Base-by-base conservation (phyloP, 371 early-diverging fungal genomes). In the Rhizopus arrhizus region DNA sequence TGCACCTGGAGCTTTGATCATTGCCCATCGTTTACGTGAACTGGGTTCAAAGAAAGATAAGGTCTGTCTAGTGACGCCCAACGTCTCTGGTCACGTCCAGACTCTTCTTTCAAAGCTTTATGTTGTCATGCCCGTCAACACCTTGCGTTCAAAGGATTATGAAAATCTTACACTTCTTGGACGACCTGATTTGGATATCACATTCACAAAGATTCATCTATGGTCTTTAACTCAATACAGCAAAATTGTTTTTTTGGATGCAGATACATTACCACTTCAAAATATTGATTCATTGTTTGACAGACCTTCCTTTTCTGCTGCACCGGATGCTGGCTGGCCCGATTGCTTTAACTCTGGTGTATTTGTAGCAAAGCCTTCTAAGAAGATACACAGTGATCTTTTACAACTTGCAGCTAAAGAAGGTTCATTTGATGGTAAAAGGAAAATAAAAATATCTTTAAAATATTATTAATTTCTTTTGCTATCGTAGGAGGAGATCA, bases 301-400 rank as follows among this genome's bases (percentile, higher is more conserved):
- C 5, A 68, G 77, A n/a, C 93, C 87, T 0, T 81, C 80, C 5
- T 85, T 94, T 68, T 83, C 93, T 1, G 95, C 95, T 6, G 85
- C 91, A 0, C 91, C 95, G 0, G 95, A 94, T 61, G 82, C 89
- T 50, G 86, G 95, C n/a, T 87, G 93, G 88, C 94, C 95, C 0
- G 95, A 96, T 68, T 92, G 93, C 62, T 97, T 97, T 80, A 97
- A 97, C 69, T 95, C 96, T 16, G 98, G 97, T 3, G 94, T 98
- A 3, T 92, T 98, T 84, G 89, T 95, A 22, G 67, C 85, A 12
- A 72, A 77, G 11, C 97, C 98, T 0, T 77, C 75, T 29, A 64
- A 71, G 10, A 72, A 65, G 10, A 73, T 79, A 1, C 93, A 79
- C 59, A 46, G 68, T 0, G 85, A 71, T 0, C 69, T 94, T 35